Evolutionary conservation across 169 alveolate species (phyloP).

Genomic region (Pseudocohnilembus persalinus): DNA sequence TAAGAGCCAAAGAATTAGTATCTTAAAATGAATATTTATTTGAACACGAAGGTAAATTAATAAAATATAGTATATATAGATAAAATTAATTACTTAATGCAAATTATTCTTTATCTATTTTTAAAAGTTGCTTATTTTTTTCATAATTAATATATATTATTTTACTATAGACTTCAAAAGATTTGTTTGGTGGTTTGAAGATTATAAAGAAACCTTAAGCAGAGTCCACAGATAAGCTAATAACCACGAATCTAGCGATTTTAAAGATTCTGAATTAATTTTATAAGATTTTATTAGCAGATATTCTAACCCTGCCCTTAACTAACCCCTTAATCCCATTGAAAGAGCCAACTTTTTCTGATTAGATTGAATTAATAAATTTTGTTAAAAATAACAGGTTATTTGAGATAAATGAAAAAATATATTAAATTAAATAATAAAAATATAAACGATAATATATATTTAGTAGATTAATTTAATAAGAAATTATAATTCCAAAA

Average conservation of each 20-base stretch:
- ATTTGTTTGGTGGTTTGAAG: slow-evolving; percentile 74
- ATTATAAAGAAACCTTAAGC: slow-evolving; percentile 60
- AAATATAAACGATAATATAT: too few species aligned
- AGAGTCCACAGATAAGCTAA: slow-evolving; percentile 77
- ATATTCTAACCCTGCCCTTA: slow-evolving; percentile 51
- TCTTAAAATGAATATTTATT: slow-evolving; percentile 62
- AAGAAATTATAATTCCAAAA: too few species aligned
- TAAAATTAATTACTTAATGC: too few species aligned
- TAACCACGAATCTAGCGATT: slow-evolving; percentile 69
- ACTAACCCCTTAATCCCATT: background rate
- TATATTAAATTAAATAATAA: too few species aligned
- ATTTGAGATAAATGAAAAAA: background rate
- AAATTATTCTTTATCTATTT: too few species aligned
- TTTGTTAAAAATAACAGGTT: background rate
- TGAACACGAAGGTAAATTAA: slow-evolving; percentile 46
- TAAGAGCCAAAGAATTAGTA: slow-evolving; percentile 73
- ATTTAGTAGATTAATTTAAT: too few species aligned
- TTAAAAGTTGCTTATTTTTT: too few species aligned
- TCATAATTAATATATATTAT: too few species aligned
- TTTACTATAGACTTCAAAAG: slow-evolving; percentile 62
- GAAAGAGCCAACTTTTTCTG: background rate
- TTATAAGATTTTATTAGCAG: slow-evolving; percentile 70
- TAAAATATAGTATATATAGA: too few species aligned
- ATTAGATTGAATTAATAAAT: too few species aligned
- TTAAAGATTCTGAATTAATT: slow-evolving; percentile 66